Conservation (phyloP, 345 rosid genomes). For the Gynandropsis gynandra region DNA sequence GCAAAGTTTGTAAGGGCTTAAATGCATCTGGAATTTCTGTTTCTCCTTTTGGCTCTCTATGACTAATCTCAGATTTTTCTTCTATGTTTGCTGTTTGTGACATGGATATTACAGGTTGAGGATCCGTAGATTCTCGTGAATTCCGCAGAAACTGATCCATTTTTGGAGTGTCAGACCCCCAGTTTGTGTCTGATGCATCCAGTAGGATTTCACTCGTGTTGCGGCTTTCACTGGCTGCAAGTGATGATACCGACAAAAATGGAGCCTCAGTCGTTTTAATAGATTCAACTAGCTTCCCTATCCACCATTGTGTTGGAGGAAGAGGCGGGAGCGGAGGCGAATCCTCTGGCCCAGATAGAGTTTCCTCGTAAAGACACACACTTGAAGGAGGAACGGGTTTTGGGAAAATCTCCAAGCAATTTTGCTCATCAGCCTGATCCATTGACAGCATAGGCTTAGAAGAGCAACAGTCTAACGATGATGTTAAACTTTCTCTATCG, state of each 20-base stretch:
- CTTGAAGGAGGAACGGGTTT: slow-evolving; percentile 5
- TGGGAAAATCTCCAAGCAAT: slow-evolving; percentile 7
- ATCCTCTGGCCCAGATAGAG: slow-evolving; percentile 31
- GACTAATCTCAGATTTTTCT: slow-evolving; percentile 10
- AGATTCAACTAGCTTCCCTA: slow-evolving; percentile 35
- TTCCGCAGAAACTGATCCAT: slow-evolving; percentile 25
- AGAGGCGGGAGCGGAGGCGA: slow-evolving; percentile 76
- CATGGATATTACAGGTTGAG: too few species aligned
- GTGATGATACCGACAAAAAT: slow-evolving; percentile 4
- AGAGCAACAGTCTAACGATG: background rate
- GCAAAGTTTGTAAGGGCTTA: background rate
- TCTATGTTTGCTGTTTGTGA: slow-evolving; percentile 1
- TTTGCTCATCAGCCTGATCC: slow-evolving; percentile 15
- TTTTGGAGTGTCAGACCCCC: slow-evolving; percentile 20
- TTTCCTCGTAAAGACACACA: slow-evolving; percentile 25
- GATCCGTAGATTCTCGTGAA: slow-evolving; percentile 17
- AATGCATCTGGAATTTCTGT: background rate
- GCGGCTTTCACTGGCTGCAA: background rate
- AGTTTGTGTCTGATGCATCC: slow-evolving; percentile 14
- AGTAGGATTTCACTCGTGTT: background rate
- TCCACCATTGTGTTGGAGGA: slow-evolving; percentile 86
- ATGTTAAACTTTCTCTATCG: background rate
- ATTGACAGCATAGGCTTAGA: background rate
- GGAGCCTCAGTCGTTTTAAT: slow-evolving; percentile 3
- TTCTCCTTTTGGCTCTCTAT: background rate